Base-by-base conservation (phyloP, 73 alveolate species). In the Tetrahymena malaccensis region DNA sequence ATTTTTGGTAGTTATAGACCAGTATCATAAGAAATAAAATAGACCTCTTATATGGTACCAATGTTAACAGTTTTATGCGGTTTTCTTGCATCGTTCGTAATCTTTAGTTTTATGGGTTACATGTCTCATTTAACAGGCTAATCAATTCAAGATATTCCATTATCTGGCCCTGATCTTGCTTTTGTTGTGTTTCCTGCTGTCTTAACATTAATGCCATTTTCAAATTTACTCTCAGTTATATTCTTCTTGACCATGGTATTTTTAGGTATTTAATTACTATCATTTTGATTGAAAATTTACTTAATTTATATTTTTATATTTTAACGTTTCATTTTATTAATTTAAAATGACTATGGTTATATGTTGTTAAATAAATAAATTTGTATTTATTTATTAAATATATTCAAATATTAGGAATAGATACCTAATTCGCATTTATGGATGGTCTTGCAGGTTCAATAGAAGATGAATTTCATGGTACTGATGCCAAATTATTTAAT, bases 111-210 rank as follows among this genome's bases (percentile, higher is more conserved):
- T 85, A 70, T 96, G 50, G 98, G 98, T 33, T 94, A 96, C 44
- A 85, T 94, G 93, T 83, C 97, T 11, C 22, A 44, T 35, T 35
- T 22, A 37, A 37, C 93, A 22, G 96, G 94, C 19, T 34, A 95
- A 21, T 85, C 95, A 34, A 96, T 96, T 22, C 34, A 85, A 15
- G 96, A 96, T 33, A 94, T 96, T 44, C 97, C 97, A 9, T 35
- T 96, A 34, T 43, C 95, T 31, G 98, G 98, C 17, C 95, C 97
- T 31, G 98, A 96, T 43, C 95, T 96, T n/a, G 94, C 97, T 34
- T 96, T 96, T 94, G 98, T 96, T 31, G 94, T 96, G 35, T 96
- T 96, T 94, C 98, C 98, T 22, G 97, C 97, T 10, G 89, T 96
- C 55, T 43, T 96, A 34, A 96, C 96, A 8, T 22, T 44, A 2